Conservation (phyloP, 2,329 filamentous ascomycete genomes). For the Fragosphaeria purpurea region DNA sequence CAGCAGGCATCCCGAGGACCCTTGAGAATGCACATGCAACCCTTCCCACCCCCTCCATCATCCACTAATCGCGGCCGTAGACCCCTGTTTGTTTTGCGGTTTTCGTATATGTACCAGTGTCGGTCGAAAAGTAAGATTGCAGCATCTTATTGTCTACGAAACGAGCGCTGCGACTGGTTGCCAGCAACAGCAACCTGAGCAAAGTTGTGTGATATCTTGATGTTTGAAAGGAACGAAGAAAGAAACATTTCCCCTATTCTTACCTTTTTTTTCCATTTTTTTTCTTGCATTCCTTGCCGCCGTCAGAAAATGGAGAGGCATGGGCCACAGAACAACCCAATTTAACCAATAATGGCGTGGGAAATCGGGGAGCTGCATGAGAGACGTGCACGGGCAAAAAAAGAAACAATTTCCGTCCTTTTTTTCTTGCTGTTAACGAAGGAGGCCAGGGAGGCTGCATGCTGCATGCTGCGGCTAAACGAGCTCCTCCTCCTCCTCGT, state of each 20-base stretch:
- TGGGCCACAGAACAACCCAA: background rate
- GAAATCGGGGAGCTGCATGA: background rate
- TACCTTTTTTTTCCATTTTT: background rate
- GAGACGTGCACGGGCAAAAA: background rate
- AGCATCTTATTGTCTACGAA: no score
- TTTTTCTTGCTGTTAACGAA: background rate
- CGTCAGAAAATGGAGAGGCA: background rate
- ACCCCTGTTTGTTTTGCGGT: no score
- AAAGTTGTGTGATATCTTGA: background rate
- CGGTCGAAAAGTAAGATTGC: no score
- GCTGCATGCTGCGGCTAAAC: background rate
- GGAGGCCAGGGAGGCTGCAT: background rate
- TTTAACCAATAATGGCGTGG: constrained; percentile 7
- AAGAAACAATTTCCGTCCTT: no score
- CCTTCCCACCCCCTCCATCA: no score
- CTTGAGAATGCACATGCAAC: no score
- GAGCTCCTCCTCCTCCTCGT: background rate
- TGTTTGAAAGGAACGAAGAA: background rate
- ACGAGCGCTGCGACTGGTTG: no score
- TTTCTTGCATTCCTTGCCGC: background rate
- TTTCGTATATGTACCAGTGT: no score
- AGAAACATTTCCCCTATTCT: background rate
- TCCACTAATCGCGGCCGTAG: no score
- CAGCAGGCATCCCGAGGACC: no score
- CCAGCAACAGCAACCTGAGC: background rate